Percentiles rank a stretch among this genome's conserved stretches.
Conservation (phyloP, 331 rosid genomes). For the Quercus phellos region DNA sequence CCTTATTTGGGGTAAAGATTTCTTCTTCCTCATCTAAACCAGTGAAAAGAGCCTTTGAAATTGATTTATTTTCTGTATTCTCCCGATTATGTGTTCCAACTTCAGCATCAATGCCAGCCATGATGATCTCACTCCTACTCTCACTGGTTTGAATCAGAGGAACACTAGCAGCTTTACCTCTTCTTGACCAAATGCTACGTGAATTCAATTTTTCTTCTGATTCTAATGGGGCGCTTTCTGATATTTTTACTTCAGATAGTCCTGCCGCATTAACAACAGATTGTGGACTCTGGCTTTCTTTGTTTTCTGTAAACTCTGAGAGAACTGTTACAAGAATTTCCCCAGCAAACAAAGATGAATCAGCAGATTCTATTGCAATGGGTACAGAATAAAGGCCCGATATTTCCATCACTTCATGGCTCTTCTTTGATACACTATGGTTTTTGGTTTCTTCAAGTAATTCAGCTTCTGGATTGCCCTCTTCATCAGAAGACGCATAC, state of each 20-base stretch:
- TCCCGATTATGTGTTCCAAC: slow-evolving; percentile 22
- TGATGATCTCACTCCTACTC: slow-evolving; percentile 25
- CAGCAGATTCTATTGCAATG: slow-evolving; percentile 20
- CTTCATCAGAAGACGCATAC: slow-evolving; percentile 19
- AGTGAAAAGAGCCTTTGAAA: slow-evolving; percentile 26
- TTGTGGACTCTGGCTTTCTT: slow-evolving; percentile 32
- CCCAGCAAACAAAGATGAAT: slow-evolving; percentile 24
- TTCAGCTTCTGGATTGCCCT: slow-evolving; percentile 12
- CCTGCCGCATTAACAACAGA: slow-evolving; percentile 18
- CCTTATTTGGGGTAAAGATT: slow-evolving; percentile 57
- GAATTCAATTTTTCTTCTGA: slow-evolving; percentile 21
- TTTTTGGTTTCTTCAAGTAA: slow-evolving; percentile 10
- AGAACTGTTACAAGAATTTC: slow-evolving; percentile 5
- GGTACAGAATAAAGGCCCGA: slow-evolving; percentile 15
- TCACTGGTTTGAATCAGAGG: slow-evolving; percentile 39
- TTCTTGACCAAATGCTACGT: slow-evolving; percentile 55
- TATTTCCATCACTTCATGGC: slow-evolving; percentile 13
- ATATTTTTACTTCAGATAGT: slow-evolving; percentile 24
- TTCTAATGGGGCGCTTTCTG: slow-evolving; percentile 17
- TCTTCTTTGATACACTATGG: not conserved
- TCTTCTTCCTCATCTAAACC: slow-evolving; percentile 46
- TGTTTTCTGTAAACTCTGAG: slow-evolving; percentile 18
- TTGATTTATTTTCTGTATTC: slow-evolving; percentile 12
- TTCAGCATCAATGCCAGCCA: slow-evolving; percentile 17
- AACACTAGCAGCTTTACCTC: slow-evolving; percentile 60